Conservation (phyloP, 2,329 filamentous ascomycete genomes). For the Cladophialophora bantiana region DNA sequence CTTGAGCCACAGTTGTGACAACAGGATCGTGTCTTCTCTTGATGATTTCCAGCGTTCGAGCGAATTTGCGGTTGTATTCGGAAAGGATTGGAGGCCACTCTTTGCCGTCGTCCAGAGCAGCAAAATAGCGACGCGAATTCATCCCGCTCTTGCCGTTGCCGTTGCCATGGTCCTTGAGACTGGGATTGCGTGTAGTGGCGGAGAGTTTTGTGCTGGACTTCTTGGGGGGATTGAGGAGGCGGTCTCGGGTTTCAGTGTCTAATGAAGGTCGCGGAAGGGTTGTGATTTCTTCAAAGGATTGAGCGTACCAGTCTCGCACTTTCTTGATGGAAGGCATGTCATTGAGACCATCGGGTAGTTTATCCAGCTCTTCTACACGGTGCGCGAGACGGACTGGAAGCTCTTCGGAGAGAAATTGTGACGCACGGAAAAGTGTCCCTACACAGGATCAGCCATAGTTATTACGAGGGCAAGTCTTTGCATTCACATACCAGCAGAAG, state of each 20-base stretch:
- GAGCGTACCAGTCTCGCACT: conserved; percentile 98
- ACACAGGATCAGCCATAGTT: not conserved
- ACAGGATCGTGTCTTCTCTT: conserved; percentile 96
- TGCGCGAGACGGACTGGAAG: conserved; percentile 95
- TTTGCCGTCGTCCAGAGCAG: conserved; percentile 82
- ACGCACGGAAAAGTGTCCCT: conserved; percentile 96
- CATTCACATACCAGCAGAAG: conserved; percentile 74
- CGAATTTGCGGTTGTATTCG: conserved; percentile 91
- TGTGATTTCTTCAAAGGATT: conserved; percentile 99
- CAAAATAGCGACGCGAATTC: conserved; percentile 79
- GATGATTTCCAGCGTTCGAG: conserved; percentile 87
- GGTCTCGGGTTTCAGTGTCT: conserved; percentile 75
- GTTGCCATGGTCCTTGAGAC: conserved; percentile 74
- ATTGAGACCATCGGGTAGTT: conserved; percentile 91
- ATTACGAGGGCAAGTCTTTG: not conserved
- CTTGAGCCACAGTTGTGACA: conserved; percentile 96
- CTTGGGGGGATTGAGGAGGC: conserved; percentile 66
- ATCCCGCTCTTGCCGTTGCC: conserved; percentile 60
- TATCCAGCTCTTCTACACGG: conserved; percentile 90
- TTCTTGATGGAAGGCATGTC: conserved; percentile 97
- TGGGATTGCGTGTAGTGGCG: conserved; percentile 88
- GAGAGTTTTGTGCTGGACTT: conserved; percentile 71
- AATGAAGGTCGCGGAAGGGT: conserved; percentile 79
- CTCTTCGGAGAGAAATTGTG: conserved; percentile 97
- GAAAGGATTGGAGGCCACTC: conserved; percentile 95